Conservation (phyloP, 805 yeast genomes). For the Kazachstania viticola region DNA sequence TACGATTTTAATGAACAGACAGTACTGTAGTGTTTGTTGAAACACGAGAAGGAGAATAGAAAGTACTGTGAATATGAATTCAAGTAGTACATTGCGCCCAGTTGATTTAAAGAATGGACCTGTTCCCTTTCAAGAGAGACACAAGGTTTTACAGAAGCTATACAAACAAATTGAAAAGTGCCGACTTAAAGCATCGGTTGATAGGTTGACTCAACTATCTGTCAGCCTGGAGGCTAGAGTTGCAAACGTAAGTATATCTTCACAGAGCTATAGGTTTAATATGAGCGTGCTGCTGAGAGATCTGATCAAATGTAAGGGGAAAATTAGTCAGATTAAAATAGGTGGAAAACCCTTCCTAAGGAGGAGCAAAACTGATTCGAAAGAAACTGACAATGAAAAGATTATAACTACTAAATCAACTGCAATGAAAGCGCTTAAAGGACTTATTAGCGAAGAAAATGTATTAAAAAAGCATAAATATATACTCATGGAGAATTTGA, state of each 20-base stretch:
- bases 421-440: constrained; percentile 11
- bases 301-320: constrained; percentile 20
- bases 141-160: constrained; percentile 21
- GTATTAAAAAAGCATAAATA: constrained; percentile 18
- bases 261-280: constrained; percentile 24
- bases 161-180: constrained; percentile 12
- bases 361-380: constrained; percentile 1
- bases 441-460: constrained; percentile 10
- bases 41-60: neutral
- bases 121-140: constrained; percentile 23
- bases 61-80: too few species aligned
- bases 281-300: constrained; percentile 24
- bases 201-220: constrained; percentile 12
- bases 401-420: constrained; percentile 5
- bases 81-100: constrained; percentile 14
- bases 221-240: constrained; percentile 18
- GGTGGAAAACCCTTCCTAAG: constrained; percentile 13
- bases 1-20: too few species aligned
- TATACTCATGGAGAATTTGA: constrained; percentile 6
- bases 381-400: too few species aligned
- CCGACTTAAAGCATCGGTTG: constrained; percentile 6
- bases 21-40: neutral
- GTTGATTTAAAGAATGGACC: constrained; percentile 21
- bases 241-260: constrained; percentile 17
- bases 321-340: constrained; percentile 14